Evolutionary conservation across 2,329 filamentous ascomycete genomes (phyloP), one percentile per base, ranked within the genome.

Genomic region (Colletotrichum sidae): DNA sequence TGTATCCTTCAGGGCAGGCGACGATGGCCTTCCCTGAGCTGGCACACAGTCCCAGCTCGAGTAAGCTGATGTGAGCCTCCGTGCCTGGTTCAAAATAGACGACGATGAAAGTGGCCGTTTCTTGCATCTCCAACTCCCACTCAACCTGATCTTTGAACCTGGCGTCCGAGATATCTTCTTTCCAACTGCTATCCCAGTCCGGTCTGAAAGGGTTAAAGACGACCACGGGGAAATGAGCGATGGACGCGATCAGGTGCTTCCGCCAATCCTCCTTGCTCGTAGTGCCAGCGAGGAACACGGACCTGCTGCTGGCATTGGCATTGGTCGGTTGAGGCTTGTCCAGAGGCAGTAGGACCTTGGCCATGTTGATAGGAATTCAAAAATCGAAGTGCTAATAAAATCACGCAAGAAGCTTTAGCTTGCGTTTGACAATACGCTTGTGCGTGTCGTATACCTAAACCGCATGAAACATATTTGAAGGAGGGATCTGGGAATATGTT

Each of bases 81-180:
- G 85, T 87, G 3, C 68, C 75, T 1, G 80, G 77, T 50, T 86
- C 81, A 60, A 90, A 87, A 72, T 85, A 88, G 58, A 90, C 78
- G 33, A 84, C 83, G 7, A 90, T 76, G 6, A 90, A 70, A 69
- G 84, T 80, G 0, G 85, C 85, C 1, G 68, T 66, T 12, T 86
- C 82, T 68, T 87, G 83, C 73, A 81, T 86, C 13, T 83, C 78
- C 2, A 90, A 78, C 76, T 91, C 89, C 88, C 89, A 91, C 37
- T 81, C 74, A 0, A 87, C 81, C 72, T 91, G 89, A 44, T 82
- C 74, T 8, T 73, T 74, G 74, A 86, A 90, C 0, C 76, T 79
- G 3, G 68, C 67, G 62, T 82, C 82, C 0, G 76, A 73, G 15
- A 81, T 75, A 53, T 87, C 82, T 57, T 88, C 84, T 12, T 68